These are phyloP conservation scores for Fusarium sp. DNA, from an alignment of 2,329 filamentous ascomycete species.

Conservation along the genomic window DNA sequence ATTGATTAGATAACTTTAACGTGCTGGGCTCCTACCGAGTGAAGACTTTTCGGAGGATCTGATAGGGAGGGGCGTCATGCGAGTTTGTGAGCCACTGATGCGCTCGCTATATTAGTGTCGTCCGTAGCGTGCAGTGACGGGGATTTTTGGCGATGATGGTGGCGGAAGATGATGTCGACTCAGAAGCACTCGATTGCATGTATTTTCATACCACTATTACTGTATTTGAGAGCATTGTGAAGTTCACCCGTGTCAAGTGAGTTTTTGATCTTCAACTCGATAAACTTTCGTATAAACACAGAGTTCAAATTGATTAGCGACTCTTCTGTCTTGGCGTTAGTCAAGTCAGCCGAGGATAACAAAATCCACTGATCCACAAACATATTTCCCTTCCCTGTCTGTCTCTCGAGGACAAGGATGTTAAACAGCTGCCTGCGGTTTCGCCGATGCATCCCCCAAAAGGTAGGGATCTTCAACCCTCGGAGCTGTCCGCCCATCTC, in stretches of 20 bases:
- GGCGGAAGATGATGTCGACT: background rate
- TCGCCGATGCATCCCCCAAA: conserved; percentile 17
- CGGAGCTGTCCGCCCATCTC: conserved; percentile 5
- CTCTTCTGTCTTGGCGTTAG: conserved; percentile 25
- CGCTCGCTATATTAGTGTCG: background rate
- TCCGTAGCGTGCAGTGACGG: background rate
- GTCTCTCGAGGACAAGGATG: background rate
- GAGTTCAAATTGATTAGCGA: background rate
- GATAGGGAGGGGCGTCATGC: conserved; percentile 11
- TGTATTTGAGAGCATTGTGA: accelerated
- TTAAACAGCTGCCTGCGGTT: conserved; percentile 25
- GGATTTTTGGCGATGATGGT: background rate
- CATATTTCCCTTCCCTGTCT: background rate
- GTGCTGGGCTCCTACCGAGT: background rate
- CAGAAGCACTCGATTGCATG: no score
- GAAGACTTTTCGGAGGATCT: conserved; percentile 9
- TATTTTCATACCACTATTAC: accelerated
- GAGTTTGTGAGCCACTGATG: conserved; percentile 7
- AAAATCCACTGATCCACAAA: conserved; percentile 7
- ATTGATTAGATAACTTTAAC: conserved; percentile 39
- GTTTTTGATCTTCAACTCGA: background rate
- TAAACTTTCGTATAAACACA: background rate
- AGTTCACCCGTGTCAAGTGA: accelerated
- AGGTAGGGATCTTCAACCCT: conserved; percentile 3
- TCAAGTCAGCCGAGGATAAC: conserved; percentile 16